Conservation (phyloP, 441 rosid species). For the Erysimum cheiri region DNA sequence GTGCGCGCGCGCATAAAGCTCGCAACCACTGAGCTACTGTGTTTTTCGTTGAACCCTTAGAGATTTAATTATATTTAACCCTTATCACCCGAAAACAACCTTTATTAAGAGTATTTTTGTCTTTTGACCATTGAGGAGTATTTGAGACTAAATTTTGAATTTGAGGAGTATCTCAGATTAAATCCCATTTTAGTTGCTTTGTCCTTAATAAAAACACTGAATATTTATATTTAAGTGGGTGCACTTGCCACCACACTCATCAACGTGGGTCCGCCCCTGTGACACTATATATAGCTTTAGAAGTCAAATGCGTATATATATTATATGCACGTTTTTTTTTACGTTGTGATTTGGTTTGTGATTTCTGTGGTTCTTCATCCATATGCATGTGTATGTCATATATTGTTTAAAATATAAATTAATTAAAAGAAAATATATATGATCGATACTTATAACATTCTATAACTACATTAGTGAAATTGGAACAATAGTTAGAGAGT, state of each 20-base stretch:
- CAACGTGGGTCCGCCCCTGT: background rate
- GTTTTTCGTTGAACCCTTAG: too few relatives aligned
- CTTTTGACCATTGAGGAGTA: too few relatives aligned
- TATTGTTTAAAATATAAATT: background rate
- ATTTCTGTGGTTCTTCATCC: background rate
- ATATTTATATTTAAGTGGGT: too few relatives aligned
- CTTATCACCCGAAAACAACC: too few relatives aligned
- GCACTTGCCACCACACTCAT: background rate
- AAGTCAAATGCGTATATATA: background rate
- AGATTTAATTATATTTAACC: too few relatives aligned
- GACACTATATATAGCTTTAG: background rate
- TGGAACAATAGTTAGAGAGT: background rate
- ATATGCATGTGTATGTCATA: constrained; percentile 3
- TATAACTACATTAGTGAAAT: background rate
- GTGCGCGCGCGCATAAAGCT: too few relatives aligned
- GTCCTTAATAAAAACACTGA: too few relatives aligned
- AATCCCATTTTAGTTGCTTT: too few relatives aligned
- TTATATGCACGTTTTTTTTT: background rate
- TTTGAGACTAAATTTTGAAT: too few relatives aligned
- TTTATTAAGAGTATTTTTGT: too few relatives aligned
- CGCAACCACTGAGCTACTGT: too few relatives aligned
- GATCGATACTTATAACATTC: background rate
- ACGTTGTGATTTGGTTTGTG: background rate
- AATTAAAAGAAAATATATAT: background rate
- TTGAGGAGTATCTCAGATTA: too few relatives aligned